Base-by-base conservation (phyloP, 306 rosid genomes). In the Sicyos edulis region DNA sequence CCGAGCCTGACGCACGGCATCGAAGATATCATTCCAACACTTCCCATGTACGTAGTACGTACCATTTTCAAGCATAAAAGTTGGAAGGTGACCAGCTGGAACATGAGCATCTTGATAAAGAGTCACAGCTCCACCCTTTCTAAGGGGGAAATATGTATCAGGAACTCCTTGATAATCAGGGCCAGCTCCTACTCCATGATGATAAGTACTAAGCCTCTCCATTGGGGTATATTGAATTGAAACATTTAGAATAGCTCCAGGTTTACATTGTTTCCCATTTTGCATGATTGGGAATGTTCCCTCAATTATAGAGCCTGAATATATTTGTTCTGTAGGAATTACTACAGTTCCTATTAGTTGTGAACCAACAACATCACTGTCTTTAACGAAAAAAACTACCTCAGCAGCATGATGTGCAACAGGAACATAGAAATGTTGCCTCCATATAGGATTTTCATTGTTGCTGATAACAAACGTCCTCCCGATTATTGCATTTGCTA, bases 91-190 rank as follows among this genome's bases (percentile, higher is more conserved):
- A 2, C 92, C 95, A 20, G 87, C 95, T 4, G 96, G 99, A 68
- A 84, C 96, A 75, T 93, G 89, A 54, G 99, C 97, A 72, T 93
- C 99, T 82, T 93, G 99, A 76, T 93, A 93, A 44, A 93, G 89
- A 63, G 88, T 91, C 50, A 93, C 99, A 26, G 29, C 79, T 60
- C 97, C 92, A 64, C 99, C 96, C 80, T 81, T 87, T 81, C 99
- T 85, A 68, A 93, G 83, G 29, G 99, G 97, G 80, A 93, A 93
- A 85, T 89, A 93, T 7, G 99, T 91, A 72, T 92, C 91, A 37
- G 97, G 92, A 80, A 93, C 99, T 47, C 99, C 99, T 32, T 54
- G 68, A 62, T 87, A 85, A 2, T 91, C 89, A 29, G 99, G 99
- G 15, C 99, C 99, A 11, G 88, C 89, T 79, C 97, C 99, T 9